Percentiles rank a stretch among this genome's conserved stretches.
These are phyloP conservation scores for Byssoonygena ceratinophila DNA, from an alignment of 2,329 filamentous ascomycete species.

Conservation along the genomic window DNA sequence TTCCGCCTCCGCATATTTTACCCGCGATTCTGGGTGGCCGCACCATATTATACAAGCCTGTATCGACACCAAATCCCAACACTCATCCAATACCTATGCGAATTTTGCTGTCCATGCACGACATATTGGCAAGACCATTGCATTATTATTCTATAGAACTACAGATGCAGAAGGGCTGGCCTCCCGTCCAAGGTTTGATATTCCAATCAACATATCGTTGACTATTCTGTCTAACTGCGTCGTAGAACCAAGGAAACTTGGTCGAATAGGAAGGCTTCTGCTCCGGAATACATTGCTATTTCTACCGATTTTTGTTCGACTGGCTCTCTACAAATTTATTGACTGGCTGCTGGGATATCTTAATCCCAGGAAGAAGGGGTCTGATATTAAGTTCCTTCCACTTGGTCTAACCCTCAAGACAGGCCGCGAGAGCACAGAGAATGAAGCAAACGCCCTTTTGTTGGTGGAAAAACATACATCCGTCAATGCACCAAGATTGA, in stretches of 20 bases:
- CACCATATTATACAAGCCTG: neutral
- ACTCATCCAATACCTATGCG: conserved; percentile 6
- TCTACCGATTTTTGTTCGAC: conserved; percentile 5
- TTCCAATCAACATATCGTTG: neutral
- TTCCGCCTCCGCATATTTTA: neutral
- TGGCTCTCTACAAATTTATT: conserved; percentile 7
- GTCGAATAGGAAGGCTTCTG: neutral
- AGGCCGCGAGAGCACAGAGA: conserved; percentile 4
- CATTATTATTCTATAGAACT: conserved; percentile 2
- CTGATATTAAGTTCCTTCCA: conserved; percentile 12
- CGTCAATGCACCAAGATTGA: conserved; percentile 14
- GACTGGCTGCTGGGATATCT: conserved; percentile 2
- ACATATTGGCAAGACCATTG: neutral
- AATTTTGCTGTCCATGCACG: conserved; percentile 3
- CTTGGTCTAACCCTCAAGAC: conserved; percentile 14
- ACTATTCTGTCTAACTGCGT: neutral
- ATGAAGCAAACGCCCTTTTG: conserved; percentile 15
- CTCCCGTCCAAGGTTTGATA: conserved; percentile 4
- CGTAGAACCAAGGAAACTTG: conserved; percentile 2
- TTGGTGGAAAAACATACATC: conserved; percentile 14
- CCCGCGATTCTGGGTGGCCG: neutral
- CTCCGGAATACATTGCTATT: conserved; percentile 2
- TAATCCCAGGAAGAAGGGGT: conserved; percentile 4
- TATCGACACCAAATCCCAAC: conserved; percentile 5
- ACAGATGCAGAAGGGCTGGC: conserved; percentile 12